Percentiles rank a stretch among this genome's conserved stretches.
Evolutionary conservation across 2,329 filamentous ascomycete species (phyloP).

Genomic region (Sclerotinia trifoliorum): DNA sequence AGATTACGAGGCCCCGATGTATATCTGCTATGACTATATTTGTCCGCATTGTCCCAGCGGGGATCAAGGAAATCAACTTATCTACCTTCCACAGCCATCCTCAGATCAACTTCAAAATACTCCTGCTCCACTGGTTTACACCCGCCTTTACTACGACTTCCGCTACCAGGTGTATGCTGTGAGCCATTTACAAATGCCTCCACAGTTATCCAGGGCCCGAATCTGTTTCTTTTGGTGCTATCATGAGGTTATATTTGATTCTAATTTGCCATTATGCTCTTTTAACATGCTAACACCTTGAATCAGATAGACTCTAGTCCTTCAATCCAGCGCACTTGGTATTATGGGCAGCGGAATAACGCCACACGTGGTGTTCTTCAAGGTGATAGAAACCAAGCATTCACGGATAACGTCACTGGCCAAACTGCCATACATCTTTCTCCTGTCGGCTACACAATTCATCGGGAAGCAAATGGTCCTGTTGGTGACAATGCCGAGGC

Average conservation of each 20-base stretch:
- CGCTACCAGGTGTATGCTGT: background rate
- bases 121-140: conserved; percentile 2
- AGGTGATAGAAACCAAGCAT: background rate
- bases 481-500: background rate
- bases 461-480: background rate
- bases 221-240: conserved; percentile 12
- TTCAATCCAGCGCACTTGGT: conserved; percentile 1
- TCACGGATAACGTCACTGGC: background rate
- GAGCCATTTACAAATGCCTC: background rate
- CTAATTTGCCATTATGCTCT: too few relatives aligned
- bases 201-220: background rate
- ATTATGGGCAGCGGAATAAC: background rate
- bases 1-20: background rate
- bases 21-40: background rate
- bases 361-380: background rate
- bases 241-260: background rate
- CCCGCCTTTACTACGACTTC: background rate
- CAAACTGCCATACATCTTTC: background rate
- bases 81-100: background rate
- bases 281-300: background rate
- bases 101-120: background rate
- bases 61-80: background rate
- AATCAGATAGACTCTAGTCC: background rate
- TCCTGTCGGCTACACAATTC: background rate
- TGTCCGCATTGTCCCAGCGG: background rate